phyloP scores from a whole-genome alignment of 2,329 filamentous ascomycete genomes.

The Arthrobotrys sphaeroides region DNA sequence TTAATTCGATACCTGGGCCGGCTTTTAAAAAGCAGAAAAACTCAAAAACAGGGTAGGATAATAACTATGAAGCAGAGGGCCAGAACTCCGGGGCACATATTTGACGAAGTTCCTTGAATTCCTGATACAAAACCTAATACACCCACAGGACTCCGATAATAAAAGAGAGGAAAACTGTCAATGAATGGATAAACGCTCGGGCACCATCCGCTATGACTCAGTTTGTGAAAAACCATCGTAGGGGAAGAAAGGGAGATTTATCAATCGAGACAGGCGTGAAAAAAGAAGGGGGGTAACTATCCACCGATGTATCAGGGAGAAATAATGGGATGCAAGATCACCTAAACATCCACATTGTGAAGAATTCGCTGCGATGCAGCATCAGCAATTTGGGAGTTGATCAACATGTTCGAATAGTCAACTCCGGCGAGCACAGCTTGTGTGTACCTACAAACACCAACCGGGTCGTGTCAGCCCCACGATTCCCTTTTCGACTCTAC shows the following conservation, averaged over 20 bases:
- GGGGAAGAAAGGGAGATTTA: neutral
- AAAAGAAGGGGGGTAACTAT: neutral
- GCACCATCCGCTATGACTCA: neutral
- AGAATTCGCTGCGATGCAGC: constrained; percentile 37
- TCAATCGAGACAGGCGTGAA: neutral
- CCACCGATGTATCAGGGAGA: neutral
- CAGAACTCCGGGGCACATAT: neutral
- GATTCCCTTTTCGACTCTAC: neutral
- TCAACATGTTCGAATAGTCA: constrained; percentile 48
- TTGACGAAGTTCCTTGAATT: constrained; percentile 17
- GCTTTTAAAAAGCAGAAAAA: neutral
- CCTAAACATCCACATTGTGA: constrained; percentile 47
- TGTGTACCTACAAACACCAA: constrained; percentile 26
- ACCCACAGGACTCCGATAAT: constrained; percentile 2
- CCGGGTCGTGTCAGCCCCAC: neutral
- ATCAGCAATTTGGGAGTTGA: constrained; percentile 47
- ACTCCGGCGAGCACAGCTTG: constrained; percentile 49
- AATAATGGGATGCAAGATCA: neutral
- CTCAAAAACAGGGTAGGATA: neutral
- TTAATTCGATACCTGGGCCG: constrained; percentile 1
- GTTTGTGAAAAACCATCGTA: neutral
- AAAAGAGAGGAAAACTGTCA: constrained; percentile 14
- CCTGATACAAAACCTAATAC: constrained; percentile 8
- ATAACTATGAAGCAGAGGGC: neutral
- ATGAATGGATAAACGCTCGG: neutral